Evolutionary conservation across 176 grass and related monocot genomes (phyloP), one percentile per base, ranked within the genome.

Genomic region (Melocanna baccifera): DNA sequence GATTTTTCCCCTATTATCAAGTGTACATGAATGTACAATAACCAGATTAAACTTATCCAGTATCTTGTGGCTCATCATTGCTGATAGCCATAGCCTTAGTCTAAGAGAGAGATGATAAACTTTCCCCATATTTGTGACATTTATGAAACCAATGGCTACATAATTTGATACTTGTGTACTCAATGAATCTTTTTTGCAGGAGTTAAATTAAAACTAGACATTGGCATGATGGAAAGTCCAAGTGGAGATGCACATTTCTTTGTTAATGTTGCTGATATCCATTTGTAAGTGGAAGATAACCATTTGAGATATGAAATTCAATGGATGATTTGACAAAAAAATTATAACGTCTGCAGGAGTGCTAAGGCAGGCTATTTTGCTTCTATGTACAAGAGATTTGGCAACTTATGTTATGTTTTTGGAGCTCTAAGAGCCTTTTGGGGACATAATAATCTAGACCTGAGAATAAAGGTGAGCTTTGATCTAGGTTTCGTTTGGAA

Each of bases 301-400:
- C 25, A 73, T 81, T 56, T 68, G 56, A 81, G 62, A 36, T 32
- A 11, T 83, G 4, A 65, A 63, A 69, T 64, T 85, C 42, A 68
- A 3, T 74, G 67, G 69, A 84, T 37, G 29, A 13, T 41, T 78
- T 89, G 46, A 71, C 36, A 65, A 78, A 55, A 56, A 15, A 56
- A 74, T 36, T 36, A 36, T 36, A 80, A 45, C 62, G 14, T 39
- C 52, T 87, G 74, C 70, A 98, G 93, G 89, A 98, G 96, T 89
- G 96, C 96, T 63, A 98, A 95, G 85, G 96, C 93, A 42, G 93
- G 96, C 64, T 98, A 95, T 88, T 98, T 85, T 90, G 82, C 96
- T 87, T 95, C 96, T 59, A 84, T 92, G 85, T 98, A 92, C 76
- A 98, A 95, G 84, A 84, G 78, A 73, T 98, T 98, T 91, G 89